Evolutionary conservation across 192 early-diverging fungal species (phyloP).

Genomic region (Backusella westeae): DNA sequence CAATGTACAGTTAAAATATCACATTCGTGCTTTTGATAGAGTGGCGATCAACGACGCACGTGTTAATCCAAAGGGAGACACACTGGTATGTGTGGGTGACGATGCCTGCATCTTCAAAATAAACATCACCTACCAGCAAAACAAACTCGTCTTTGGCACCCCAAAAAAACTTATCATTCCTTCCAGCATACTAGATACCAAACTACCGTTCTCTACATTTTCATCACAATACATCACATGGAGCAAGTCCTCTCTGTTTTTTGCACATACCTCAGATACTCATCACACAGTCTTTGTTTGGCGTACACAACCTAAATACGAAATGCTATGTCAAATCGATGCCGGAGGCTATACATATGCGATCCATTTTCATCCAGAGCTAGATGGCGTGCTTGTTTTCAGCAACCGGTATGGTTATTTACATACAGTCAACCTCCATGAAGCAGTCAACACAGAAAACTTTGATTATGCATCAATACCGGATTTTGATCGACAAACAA

Average conservation of each 20-base stretch:
- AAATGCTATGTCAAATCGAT: constrained; percentile 41
- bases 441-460: constrained; percentile 15
- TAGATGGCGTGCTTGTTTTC: constrained; percentile 44
- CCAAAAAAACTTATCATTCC: constrained; percentile 6
- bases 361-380: constrained; percentile 45
- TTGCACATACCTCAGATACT: constrained; percentile 52
- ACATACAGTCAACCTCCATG: constrained; percentile 44
- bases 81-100: constrained; percentile 48
- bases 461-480: constrained; percentile 6
- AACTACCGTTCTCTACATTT: constrained; percentile 16
- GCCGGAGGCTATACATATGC: constrained; percentile 40
- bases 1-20: neutral
- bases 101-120: constrained; percentile 17
- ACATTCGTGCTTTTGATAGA: constrained; percentile 27
- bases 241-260: constrained; percentile 42
- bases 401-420: constrained; percentile 53
- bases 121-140: neutral
- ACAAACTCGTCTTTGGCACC: neutral
- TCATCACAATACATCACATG: constrained; percentile 48
- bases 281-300: constrained; percentile 41
- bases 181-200: neutral
- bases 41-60: constrained; percentile 45
- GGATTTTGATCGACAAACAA: neutral
- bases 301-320: constrained; percentile 33
- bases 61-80: constrained; percentile 45